Evolutionary conservation across 306 rosid species (phyloP).

Genomic region (Lathyrus sativus): DNA sequence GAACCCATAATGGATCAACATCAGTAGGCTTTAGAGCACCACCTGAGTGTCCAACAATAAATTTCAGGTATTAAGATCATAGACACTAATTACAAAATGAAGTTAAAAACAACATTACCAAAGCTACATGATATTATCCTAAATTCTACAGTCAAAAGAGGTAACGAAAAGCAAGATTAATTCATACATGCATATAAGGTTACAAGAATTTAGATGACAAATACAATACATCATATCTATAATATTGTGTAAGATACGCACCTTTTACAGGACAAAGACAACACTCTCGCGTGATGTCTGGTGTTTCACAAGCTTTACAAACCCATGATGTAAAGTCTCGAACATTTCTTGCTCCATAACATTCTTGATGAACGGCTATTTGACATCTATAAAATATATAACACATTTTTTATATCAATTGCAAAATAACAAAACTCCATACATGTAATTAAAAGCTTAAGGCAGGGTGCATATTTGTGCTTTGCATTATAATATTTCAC

Average conservation of each 20-base stretch:
- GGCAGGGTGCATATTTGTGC: conserved; percentile 3
- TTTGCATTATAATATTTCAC: conserved; percentile 12
- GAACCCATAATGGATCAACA: conserved; percentile 82
- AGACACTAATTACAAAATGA: conserved; percentile 26
- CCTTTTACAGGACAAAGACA: conserved; percentile 97
- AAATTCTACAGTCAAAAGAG: conserved; percentile 14
- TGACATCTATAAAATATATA: conserved; percentile 65
- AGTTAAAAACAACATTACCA: conserved; percentile 22
- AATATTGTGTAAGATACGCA: conserved; percentile 38
- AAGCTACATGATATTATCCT: conserved; percentile 14
- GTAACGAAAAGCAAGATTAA: conserved; percentile 16
- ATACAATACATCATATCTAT: conserved; percentile 11
- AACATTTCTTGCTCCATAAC: conserved; percentile 91
- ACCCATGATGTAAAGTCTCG: conserved; percentile 89
- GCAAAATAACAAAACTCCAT: conserved; percentile 7
- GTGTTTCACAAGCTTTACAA: conserved; percentile 92
- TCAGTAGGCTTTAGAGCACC: conserved; percentile 95
- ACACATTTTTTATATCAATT: conserved; percentile 25
- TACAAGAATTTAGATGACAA: conserved; percentile 11
- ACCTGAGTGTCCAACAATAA: conserved; percentile 51
- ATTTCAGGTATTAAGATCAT: conserved; percentile 31
- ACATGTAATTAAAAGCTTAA: conserved; percentile 10
- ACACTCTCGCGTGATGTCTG: conserved; percentile 77
- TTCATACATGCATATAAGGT: conserved; percentile 23
- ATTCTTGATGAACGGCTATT: conserved; percentile 92